Base-by-base conservation (phyloP, 139 green algal genomes). In the Micromonas commoda region DNA sequence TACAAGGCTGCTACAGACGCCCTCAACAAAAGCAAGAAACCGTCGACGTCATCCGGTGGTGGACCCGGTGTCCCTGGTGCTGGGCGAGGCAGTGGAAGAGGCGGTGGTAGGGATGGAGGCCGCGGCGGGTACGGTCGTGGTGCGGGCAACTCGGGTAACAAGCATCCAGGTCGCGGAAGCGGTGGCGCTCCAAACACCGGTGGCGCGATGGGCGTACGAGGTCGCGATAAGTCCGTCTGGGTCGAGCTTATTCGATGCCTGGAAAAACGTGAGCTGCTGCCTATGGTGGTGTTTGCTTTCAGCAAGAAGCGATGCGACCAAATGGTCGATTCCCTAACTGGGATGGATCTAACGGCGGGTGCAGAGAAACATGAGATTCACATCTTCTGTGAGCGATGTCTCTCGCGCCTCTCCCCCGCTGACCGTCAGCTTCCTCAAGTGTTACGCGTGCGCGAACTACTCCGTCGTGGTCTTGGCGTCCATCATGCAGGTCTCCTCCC, bases 401-500 rank as follows among this genome's bases (percentile, higher is more conserved):
- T 75, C 34, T 38, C 6, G 6, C 31, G 45, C 19, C 24, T 73
- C 23, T 67, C 35, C 0, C 28, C 60, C 3, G 33, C 38, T 0
- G 64, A 68, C 28, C 52, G 64, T 53, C 37, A 76, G 32, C 28
- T 77, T 45, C 66, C 65, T 32, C 90, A 98, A 88, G 91, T 98
- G 66, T 61, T 90, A 53, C 83, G 91, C 0, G 79, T 97, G 71
- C 81, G 86, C 20, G 90, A 93, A 63, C 84, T 97, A 86, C 87
- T 98, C 61, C 88, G 90, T 33, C 84, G 92, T 0, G 94, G 94
- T 28, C 79, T 98, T 21, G 94, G 89, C 0, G 90, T 97, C 52
- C 94, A 98, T 87, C 94, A 98, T 77, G 94, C 94, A 32, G 88
- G 94, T 21, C 84, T 98, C 84, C 87, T 98, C 80, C 94, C 94